These are phyloP conservation scores for Trapa bicornis DNA, from an alignment of 345 rosid species.

Conservation along the genomic window DNA sequence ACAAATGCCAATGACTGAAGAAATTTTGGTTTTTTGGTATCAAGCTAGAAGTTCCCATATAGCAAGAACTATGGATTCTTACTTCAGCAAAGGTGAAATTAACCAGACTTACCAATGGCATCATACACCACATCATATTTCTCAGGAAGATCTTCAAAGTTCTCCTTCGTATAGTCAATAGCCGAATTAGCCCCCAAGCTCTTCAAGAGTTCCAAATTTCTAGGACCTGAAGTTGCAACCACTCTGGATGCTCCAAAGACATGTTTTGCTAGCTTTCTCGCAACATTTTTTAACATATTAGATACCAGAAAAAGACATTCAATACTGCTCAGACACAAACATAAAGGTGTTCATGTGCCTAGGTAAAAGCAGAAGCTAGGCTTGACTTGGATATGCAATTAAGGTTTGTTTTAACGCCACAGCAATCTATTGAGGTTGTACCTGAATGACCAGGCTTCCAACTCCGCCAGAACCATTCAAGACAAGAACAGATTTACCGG, in stretches of 20 bases:
- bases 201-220: conserved; percentile 55
- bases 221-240: conserved; percentile 78
- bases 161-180: conserved; percentile 80
- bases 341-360: background rate
- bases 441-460: conserved; percentile 95
- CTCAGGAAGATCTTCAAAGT: conserved; percentile 66
- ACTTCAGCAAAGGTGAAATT: background rate
- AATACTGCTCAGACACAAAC: background rate
- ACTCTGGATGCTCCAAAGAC: conserved; percentile 78
- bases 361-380: too few species aligned
- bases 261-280: conserved; percentile 68
- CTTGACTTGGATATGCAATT: too few species aligned
- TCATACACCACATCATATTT: conserved; percentile 75
- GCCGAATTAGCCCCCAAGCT: conserved; percentile 83
- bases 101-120: conserved; percentile 53
- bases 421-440: conserved; percentile 5
- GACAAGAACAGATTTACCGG: conserved; percentile 77
- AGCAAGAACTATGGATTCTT: background rate
- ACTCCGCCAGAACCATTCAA: conserved; percentile 91
- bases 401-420: too few species aligned
- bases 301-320: background rate
- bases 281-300: background rate
- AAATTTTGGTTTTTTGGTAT: background rate
- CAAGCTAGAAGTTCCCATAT: background rate
- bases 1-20: background rate